Evolutionary conservation across 176 grass and related monocot species (phyloP).

Genomic region (Stipa capillata): DNA sequence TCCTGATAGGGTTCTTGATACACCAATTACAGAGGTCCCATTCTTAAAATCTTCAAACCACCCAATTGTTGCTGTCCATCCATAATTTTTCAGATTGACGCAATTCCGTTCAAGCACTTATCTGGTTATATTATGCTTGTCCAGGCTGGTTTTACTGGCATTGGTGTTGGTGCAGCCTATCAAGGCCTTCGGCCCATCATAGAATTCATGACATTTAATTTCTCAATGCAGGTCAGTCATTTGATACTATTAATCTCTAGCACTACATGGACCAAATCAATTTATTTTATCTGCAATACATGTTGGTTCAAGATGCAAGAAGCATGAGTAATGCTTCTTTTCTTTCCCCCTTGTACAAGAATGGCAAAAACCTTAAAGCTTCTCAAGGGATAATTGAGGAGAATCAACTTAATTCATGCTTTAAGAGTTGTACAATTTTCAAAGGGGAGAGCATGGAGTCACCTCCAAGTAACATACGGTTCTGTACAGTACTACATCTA

Average conservation of each 20-base stretch:
- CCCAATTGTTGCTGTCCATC: not conserved
- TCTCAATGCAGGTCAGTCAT: slow-evolving; percentile 84
- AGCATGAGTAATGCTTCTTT: not conserved
- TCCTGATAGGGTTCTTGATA: slow-evolving; percentile 98
- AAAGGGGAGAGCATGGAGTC: not conserved
- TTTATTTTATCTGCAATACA: not conserved
- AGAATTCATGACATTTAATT: slow-evolving; percentile 99
- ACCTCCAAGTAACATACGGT: not conserved
- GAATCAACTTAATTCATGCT: not conserved
- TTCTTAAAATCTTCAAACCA: slow-evolving; percentile 1
- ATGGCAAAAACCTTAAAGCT: not conserved
- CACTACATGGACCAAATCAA: not conserved
- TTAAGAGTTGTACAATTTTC: not conserved
- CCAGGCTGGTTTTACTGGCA: slow-evolving; percentile 93
- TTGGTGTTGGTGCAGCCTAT: slow-evolving; percentile 95
- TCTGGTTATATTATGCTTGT: slow-evolving; percentile 16
- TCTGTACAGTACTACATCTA: not conserved
- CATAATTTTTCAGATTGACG: not conserved
- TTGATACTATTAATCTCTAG: not conserved
- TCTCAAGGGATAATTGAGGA: not conserved
- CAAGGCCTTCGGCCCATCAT: slow-evolving; percentile 78
- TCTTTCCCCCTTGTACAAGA: not conserved
- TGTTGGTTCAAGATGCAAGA: slow-evolving; percentile 1
- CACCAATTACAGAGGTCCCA: slow-evolving; percentile 90
- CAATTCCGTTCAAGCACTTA: slow-evolving; percentile 5